Conservation (phyloP, 1,284 basidiomycete genomes). For the Tilletia caries region DNA sequence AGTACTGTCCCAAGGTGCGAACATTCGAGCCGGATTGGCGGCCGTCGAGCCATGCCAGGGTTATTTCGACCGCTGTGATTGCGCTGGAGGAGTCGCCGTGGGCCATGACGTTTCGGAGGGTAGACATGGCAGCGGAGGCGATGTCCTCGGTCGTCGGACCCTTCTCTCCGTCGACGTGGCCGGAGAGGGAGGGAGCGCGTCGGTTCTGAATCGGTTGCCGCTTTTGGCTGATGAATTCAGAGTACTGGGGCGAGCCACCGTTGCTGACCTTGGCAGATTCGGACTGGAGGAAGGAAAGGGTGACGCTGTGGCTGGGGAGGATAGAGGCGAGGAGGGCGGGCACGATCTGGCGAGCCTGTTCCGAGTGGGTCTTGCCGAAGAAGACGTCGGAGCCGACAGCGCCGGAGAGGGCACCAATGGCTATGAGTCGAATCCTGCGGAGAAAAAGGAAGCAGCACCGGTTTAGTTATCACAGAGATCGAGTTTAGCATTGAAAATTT, state of each 20-base stretch:
- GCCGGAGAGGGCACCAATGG: slow-evolving; percentile 75
- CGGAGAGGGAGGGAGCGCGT: slow-evolving; percentile 78
- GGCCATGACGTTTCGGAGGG: slow-evolving; percentile 69
- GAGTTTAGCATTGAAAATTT: too few relatives aligned
- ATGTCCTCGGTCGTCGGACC: slow-evolving; percentile 75
- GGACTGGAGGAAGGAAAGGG: slow-evolving; percentile 64
- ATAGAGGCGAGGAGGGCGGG: slow-evolving; percentile 72
- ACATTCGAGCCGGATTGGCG: slow-evolving; percentile 20
- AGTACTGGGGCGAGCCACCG: slow-evolving; percentile 63
- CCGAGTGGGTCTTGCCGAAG: slow-evolving; percentile 72
- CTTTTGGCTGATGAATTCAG: slow-evolving; percentile 69
- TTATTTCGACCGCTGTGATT: slow-evolving; percentile 65
- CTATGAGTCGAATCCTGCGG: slow-evolving; percentile 74
- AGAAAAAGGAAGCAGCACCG: not conserved
- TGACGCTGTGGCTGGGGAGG: slow-evolving; percentile 59
- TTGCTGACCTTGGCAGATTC: slow-evolving; percentile 65
- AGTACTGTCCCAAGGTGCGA: slow-evolving; percentile 56
- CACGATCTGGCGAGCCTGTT: slow-evolving; percentile 70
- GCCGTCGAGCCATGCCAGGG: slow-evolving; percentile 55
- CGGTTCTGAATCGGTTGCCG: slow-evolving; percentile 69
- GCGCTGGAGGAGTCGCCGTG: slow-evolving; percentile 77
- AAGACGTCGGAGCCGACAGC: slow-evolving; percentile 80
- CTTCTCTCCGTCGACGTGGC: slow-evolving; percentile 80
- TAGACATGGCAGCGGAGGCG: slow-evolving; percentile 68
- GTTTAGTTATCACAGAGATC: too few relatives aligned